A percentile compares a stretch with the other conserved stretches of the same genome.
phyloP scores from a whole-genome alignment of 306 rosid genomes.

The Oemleria cerasiformis region DNA sequence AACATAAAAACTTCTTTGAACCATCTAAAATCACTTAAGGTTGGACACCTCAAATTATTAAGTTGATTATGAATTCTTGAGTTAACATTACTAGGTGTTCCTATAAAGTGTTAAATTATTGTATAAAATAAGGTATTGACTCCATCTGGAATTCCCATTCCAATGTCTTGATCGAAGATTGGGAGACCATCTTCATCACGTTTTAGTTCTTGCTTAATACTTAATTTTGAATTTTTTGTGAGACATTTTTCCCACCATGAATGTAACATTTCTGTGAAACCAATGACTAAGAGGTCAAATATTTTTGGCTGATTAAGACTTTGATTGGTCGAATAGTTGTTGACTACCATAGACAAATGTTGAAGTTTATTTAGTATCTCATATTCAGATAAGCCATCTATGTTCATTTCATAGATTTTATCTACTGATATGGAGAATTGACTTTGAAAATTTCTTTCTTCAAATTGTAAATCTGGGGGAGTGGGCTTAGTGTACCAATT shows the following conservation, averaged over 20 bases:
- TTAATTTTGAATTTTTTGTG: no score
- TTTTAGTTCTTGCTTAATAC: background rate
- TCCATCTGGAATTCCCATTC: background rate
- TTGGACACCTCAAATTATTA: no score
- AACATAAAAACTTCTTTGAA: background rate
- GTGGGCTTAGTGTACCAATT: background rate
- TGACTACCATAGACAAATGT: background rate
- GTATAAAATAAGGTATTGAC: background rate
- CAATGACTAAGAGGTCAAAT: no score
- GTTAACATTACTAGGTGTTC: no score
- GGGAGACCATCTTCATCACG: no score
- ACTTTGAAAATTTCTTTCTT: rapidly evolving
- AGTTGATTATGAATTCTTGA: no score
- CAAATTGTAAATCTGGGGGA: no score
- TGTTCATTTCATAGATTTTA: background rate
- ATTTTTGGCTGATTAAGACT: no score
- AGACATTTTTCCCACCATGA: background rate
- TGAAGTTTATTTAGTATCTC: background rate
- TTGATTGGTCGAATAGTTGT: background rate
- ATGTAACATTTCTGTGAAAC: no score
- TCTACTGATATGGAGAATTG: background rate
- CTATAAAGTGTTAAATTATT: no score
- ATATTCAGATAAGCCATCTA: background rate
- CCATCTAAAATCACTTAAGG: no score
- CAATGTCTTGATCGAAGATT: background rate